Conservation (phyloP, 106 monocot genomes). For the Ottelia alismoides region DNA sequence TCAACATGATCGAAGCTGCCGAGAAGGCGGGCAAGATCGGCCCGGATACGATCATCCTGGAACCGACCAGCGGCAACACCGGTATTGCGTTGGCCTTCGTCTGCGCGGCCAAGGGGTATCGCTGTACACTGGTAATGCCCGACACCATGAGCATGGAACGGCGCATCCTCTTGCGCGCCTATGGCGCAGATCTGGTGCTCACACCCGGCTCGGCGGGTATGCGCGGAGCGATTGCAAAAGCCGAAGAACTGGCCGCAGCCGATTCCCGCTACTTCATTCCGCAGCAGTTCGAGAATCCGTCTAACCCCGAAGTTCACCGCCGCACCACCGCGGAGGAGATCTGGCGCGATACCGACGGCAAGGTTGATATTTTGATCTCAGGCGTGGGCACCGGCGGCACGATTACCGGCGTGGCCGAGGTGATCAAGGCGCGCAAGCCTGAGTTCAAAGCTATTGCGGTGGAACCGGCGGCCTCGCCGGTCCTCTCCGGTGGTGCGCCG, state of each 20-base stretch:
- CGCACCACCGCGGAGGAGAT: too few relatives aligned
- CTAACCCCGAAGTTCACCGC: slow-evolving; percentile 54
- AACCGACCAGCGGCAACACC: slow-evolving; percentile 6
- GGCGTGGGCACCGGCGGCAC: slow-evolving; percentile 20
- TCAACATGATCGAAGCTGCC: too few relatives aligned
- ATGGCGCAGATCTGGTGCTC: slow-evolving; percentile 12
- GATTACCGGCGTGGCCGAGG: slow-evolving; percentile 36
- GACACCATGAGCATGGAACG: slow-evolving; percentile 45
- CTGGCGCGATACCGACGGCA: not conserved
- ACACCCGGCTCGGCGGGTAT: slow-evolving; percentile 33
- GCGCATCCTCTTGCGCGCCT: slow-evolving; percentile 30
- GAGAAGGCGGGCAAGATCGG: too few relatives aligned
- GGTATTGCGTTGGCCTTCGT: slow-evolving; percentile 13
- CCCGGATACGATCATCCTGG: too few relatives aligned
- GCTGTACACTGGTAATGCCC: slow-evolving; percentile 32
- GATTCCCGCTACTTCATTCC: slow-evolving; percentile 1
- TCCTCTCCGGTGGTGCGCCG: slow-evolving; percentile 39
- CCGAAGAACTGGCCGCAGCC: slow-evolving; percentile 23
- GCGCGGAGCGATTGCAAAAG: slow-evolving; percentile 37
- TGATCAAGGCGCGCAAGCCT: slow-evolving; percentile 57
- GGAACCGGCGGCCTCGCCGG: slow-evolving; percentile 53
- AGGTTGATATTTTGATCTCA: slow-evolving; percentile 4
- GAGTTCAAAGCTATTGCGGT: slow-evolving; percentile 54
- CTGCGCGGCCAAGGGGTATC: slow-evolving; percentile 50
- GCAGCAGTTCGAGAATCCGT: slow-evolving; percentile 36